Percentiles rank a stretch among this genome's conserved stretches.
phyloP scores from a whole-genome alignment of 805 yeast species.

The Hanseniaspora occidentalis region DNA sequence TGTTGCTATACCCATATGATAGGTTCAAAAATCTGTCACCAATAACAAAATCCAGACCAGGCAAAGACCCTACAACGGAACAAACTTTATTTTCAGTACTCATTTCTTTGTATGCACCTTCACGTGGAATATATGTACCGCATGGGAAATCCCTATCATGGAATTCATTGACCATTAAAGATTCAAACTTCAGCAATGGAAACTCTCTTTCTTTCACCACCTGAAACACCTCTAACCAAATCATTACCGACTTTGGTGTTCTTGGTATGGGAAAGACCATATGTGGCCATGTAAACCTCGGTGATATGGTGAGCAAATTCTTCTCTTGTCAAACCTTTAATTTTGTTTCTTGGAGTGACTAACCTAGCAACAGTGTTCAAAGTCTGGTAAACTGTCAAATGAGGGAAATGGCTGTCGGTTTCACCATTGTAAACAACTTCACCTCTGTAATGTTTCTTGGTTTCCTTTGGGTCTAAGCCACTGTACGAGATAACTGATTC shows the following conservation, averaged over 20 bases:
- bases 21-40: conserved; percentile 34
- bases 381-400: conserved; percentile 54
- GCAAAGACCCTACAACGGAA: conserved; percentile 35
- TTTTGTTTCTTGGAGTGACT: conserved; percentile 50
- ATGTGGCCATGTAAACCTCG: conserved; percentile 39
- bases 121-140: conserved; percentile 29
- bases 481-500: conserved; percentile 36
- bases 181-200: conserved; percentile 64
- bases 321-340: conserved; percentile 46
- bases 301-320: conserved; percentile 41
- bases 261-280: conserved; percentile 48
- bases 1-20: conserved; percentile 29
- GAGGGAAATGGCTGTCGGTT: conserved; percentile 55
- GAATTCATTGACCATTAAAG: conserved; percentile 34
- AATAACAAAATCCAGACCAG: conserved; percentile 33
- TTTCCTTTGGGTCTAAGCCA: conserved; percentile 41
- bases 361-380: conserved; percentile 48
- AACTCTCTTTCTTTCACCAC: conserved; percentile 80
- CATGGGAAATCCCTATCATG: conserved; percentile 26
- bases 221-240: conserved; percentile 60
- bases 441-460: conserved; percentile 44
- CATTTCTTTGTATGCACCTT: conserved; percentile 27
- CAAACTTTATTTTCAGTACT: conserved; percentile 29
- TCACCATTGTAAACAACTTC: conserved; percentile 63
- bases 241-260: conserved; percentile 52